phyloP scores from a whole-genome alignment of 345 rosid species.

The Carallia brachiata region DNA sequence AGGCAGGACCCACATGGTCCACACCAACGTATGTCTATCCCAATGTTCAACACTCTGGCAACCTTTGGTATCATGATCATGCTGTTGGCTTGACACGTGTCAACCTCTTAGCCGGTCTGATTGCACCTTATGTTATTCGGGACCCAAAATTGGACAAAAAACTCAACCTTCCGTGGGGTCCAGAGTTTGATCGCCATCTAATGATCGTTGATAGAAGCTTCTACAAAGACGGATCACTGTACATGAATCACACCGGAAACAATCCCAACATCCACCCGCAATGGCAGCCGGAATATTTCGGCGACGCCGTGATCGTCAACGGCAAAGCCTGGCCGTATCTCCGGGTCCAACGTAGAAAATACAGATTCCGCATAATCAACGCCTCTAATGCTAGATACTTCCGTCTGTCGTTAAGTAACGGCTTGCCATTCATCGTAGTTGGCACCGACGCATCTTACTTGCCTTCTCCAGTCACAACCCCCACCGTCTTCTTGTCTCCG shows the following conservation, averaged over 20 bases:
- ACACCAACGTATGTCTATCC: constrained; percentile 3
- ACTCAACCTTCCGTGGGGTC: constrained; percentile 13
- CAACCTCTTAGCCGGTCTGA: constrained; percentile 27
- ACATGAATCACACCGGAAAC: too few relatives aligned
- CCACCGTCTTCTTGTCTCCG: too few relatives aligned
- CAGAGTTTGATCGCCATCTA: constrained; percentile 19
- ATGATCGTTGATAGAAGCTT: constrained; percentile 25
- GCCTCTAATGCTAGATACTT: too few relatives aligned
- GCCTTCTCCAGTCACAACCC: too few relatives aligned
- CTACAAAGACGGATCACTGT: not conserved
- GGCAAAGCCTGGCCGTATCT: not conserved
- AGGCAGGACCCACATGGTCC: constrained; percentile 18
- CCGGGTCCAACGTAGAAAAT: too few relatives aligned
- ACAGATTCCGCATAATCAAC: too few relatives aligned
- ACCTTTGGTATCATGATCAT: constrained; percentile 28
- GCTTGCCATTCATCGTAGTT: too few relatives aligned
- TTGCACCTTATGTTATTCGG: constrained; percentile 10
- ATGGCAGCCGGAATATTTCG: too few relatives aligned
- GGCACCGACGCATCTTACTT: too few relatives aligned
- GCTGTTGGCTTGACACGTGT: constrained; percentile 22
- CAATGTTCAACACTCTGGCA: not conserved
- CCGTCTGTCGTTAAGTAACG: too few relatives aligned
- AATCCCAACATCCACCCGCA: too few relatives aligned
- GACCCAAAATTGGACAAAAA: constrained; percentile 1
- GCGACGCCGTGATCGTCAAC: too few relatives aligned